phyloP scores from a whole-genome alignment of 1,284 basidiomycete species.

The Peniophora sp. region DNA sequence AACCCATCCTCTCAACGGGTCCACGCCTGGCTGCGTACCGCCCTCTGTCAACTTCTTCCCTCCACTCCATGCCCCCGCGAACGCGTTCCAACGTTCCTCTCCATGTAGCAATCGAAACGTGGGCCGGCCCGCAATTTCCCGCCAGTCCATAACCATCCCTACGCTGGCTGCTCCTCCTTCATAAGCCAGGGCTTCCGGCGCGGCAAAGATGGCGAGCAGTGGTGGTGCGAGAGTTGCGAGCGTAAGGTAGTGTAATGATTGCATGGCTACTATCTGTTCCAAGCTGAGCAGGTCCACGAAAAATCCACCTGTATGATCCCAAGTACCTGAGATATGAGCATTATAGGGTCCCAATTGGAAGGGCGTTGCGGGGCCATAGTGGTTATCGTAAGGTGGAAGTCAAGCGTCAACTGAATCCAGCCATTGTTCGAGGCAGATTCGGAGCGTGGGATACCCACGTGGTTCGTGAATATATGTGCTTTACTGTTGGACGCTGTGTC shows the following conservation, averaged over 20 bases:
- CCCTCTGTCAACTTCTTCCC: conserved; percentile 60
- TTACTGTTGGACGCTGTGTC: no score
- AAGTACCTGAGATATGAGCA: conserved; percentile 64
- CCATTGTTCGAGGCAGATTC: no score
- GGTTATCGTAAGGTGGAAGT: neutral
- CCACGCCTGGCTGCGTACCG: conserved; percentile 45
- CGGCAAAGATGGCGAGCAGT: conserved; percentile 68
- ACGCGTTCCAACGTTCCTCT: conserved; percentile 55
- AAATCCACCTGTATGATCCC: neutral
- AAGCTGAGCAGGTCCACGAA: conserved; percentile 1
- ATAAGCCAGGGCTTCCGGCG: conserved; percentile 66
- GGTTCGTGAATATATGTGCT: no score
- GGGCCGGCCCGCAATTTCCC: conserved; percentile 81
- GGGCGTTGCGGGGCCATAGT: neutral
- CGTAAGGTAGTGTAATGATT: conserved; percentile 88
- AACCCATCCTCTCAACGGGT: conserved; percentile 80
- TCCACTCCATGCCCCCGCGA: conserved; percentile 69
- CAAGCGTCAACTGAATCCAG: no score
- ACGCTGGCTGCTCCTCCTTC: conserved; percentile 83
- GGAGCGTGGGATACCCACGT: no score
- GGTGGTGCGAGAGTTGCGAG: conserved; percentile 81
- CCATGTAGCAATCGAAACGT: conserved; percentile 61
- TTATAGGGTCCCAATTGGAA: conserved; percentile 59
- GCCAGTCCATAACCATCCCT: conserved; percentile 95
- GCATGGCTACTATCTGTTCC: conserved; percentile 80